Evolutionary conservation across 1,284 basidiomycete species (phyloP).

Genomic region (Fistulinella staudtii): DNA sequence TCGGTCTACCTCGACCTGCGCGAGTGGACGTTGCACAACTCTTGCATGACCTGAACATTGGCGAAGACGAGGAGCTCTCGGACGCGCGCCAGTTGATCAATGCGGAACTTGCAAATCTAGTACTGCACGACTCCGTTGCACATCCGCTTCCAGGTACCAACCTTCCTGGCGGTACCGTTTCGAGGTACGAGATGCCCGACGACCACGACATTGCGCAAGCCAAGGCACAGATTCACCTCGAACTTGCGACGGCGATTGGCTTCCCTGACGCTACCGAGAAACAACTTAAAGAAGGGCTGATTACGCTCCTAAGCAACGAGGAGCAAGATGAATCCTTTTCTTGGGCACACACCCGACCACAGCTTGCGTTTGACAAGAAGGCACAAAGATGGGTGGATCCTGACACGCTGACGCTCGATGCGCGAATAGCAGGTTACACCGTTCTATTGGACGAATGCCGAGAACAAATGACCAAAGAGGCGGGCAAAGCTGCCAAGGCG

Average conservation of each 20-base stretch:
- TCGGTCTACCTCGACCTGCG: conserved; percentile 81
- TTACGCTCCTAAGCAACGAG: conserved; percentile 58
- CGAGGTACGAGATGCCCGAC: conserved; percentile 71
- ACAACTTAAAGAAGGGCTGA: conserved; percentile 73
- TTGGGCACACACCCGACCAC: conserved; percentile 65
- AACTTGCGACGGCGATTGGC: conserved; percentile 78
- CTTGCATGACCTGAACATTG: conserved; percentile 54
- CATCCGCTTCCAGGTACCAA: conserved; percentile 88
- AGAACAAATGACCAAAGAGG: conserved; percentile 80
- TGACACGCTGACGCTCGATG: conserved; percentile 49
- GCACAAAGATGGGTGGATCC: conserved; percentile 68
- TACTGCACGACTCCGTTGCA: conserved; percentile 86
- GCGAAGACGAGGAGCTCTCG: conserved; percentile 45
- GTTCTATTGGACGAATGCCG: conserved; percentile 61
- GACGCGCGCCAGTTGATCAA: conserved; percentile 69
- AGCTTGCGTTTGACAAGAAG: conserved; percentile 60
- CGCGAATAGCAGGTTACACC: conserved; percentile 64
- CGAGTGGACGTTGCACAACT: conserved; percentile 73
- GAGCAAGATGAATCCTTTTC: conserved; percentile 53
- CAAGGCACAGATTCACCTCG: conserved; percentile 68
- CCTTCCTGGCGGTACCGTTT: conserved; percentile 70
- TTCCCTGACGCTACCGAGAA: conserved; percentile 80
- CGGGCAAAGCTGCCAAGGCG: conserved; percentile 75
- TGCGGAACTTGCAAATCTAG: conserved; percentile 72
- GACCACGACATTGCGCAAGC: conserved; percentile 80